Conservation (phyloP, 2,329 filamentous ascomycete genomes). For the Trichoderma atroviride region DNA sequence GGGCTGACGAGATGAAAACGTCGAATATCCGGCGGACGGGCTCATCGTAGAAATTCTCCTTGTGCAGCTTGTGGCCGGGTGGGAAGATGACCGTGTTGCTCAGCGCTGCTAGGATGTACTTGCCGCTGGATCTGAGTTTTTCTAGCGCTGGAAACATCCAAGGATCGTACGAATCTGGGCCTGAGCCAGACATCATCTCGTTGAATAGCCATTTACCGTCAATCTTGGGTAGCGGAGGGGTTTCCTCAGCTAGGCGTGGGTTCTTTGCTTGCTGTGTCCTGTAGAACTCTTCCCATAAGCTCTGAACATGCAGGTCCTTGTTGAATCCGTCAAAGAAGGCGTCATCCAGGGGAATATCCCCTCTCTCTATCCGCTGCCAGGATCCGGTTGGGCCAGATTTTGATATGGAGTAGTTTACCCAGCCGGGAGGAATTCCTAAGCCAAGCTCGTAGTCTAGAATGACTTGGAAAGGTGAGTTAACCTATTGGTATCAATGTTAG, state of each 20-base stretch:
- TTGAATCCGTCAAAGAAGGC: constrained; percentile 78
- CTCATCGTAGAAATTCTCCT: constrained; percentile 52
- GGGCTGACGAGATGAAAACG: constrained; percentile 83
- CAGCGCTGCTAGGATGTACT: constrained; percentile 77
- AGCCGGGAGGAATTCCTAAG: constrained; percentile 78
- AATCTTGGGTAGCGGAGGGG: constrained; percentile 69
- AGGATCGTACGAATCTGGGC: constrained; percentile 71
- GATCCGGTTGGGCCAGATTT: constrained; percentile 74
- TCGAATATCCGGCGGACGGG: constrained; percentile 74
- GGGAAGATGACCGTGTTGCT: constrained; percentile 92
- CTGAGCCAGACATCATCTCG: constrained; percentile 81
- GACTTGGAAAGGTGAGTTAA: constrained; percentile 86
- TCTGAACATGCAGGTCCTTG: constrained; percentile 66
- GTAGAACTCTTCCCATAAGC: constrained; percentile 71
- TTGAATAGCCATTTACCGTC: constrained; percentile 82
- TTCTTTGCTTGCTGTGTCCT: constrained; percentile 46
- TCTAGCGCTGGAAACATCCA: constrained; percentile 85
- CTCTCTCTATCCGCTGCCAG: constrained; percentile 88
- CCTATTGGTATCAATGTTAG: constrained; percentile 52
- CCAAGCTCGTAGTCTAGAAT: constrained; percentile 87
- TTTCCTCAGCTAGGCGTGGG: constrained; percentile 42
- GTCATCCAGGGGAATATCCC: constrained; percentile 74
- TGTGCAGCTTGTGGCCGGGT: constrained; percentile 66
- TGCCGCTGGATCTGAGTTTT: constrained; percentile 63
- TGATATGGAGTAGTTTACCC: constrained; percentile 89